These are phyloP conservation scores for Posidonia oceanica DNA, from an alignment of 116 monocot species.

Conservation along the genomic window DNA sequence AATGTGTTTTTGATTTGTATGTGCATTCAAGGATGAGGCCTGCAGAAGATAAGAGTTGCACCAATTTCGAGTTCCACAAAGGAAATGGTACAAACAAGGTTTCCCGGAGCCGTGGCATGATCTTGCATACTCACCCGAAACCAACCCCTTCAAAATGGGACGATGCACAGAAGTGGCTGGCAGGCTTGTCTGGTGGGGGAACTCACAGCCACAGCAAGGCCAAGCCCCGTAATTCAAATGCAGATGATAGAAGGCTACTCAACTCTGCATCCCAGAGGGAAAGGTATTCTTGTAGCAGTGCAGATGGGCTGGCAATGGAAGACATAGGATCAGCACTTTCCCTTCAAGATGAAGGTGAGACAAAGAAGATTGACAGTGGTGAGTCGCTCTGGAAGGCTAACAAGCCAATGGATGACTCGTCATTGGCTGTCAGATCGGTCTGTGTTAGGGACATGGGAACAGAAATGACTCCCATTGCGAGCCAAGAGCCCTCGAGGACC, in stretches of 20 bases:
- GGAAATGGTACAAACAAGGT: not conserved
- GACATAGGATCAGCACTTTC: constrained; percentile 13
- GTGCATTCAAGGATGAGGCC: constrained; percentile 13
- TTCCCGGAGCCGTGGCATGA: constrained; percentile 19
- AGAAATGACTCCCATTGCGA: constrained; percentile 91
- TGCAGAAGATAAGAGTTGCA: constrained; percentile 36
- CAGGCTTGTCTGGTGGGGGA: constrained; percentile 28
- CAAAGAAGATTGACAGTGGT: constrained; percentile 72
- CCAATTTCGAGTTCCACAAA: constrained; percentile 30
- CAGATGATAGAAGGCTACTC: constrained; percentile 67
- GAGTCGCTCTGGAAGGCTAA: constrained; percentile 23
- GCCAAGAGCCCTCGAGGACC: constrained; percentile 75
- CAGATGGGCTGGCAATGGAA: constrained; percentile 37
- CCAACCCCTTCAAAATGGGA: constrained; percentile 87
- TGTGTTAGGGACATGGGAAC: constrained; percentile 86
- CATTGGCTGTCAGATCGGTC: constrained; percentile 30
- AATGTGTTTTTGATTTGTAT: not conserved
- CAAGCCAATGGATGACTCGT: constrained; percentile 23
- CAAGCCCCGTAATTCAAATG: constrained; percentile 79
- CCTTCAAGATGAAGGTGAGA: constrained; percentile 50
- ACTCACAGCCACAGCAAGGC: constrained; percentile 21
- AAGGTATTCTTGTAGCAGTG: constrained; percentile 74
- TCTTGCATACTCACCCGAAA: constrained; percentile 31
- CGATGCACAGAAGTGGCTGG: constrained; percentile 89
- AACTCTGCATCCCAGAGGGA: constrained; percentile 50